Conservation (phyloP, 106 monocot genomes). For the Platanthera zijinensis region DNA sequence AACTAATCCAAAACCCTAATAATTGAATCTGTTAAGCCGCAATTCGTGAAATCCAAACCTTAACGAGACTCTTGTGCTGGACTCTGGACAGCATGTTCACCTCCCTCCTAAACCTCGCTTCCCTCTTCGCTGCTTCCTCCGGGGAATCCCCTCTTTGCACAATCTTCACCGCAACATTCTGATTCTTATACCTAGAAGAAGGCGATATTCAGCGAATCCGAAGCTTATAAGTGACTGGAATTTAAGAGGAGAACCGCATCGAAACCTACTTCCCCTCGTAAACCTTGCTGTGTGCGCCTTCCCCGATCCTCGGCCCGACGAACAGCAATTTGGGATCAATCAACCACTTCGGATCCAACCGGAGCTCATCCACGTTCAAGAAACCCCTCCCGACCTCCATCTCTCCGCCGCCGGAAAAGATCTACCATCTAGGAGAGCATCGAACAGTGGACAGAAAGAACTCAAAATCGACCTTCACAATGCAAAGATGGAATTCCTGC, state of each 20-base stretch:
- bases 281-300: conserved; percentile 90
- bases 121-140: conserved; percentile 74
- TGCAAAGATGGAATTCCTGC: not conserved
- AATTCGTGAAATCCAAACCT: conserved; percentile 33
- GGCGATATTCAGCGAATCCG: conserved; percentile 2
- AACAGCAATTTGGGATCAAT: conserved; percentile 87
- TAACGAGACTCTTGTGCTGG: conserved; percentile 94
- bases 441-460: not conserved
- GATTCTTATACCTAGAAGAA: conserved; percentile 74
- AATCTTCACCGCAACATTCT: conserved; percentile 93
- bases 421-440: conserved; percentile 27
- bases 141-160: conserved; percentile 70
- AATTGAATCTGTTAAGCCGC: not conserved
- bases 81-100: conserved; percentile 77
- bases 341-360: conserved; percentile 73
- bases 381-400: conserved; percentile 63
- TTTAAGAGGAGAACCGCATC: not conserved
- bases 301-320: conserved; percentile 85
- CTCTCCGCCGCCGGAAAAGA: conserved; percentile 8
- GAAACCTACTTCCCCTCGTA: conserved; percentile 86
- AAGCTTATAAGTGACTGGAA: not conserved
- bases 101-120: conserved; percentile 81
- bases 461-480: not conserved
- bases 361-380: conserved; percentile 33
- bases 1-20: not conserved